Conservation (phyloP, 768 basidiomycete genomes). For the Tricholoma matsutake region DNA sequence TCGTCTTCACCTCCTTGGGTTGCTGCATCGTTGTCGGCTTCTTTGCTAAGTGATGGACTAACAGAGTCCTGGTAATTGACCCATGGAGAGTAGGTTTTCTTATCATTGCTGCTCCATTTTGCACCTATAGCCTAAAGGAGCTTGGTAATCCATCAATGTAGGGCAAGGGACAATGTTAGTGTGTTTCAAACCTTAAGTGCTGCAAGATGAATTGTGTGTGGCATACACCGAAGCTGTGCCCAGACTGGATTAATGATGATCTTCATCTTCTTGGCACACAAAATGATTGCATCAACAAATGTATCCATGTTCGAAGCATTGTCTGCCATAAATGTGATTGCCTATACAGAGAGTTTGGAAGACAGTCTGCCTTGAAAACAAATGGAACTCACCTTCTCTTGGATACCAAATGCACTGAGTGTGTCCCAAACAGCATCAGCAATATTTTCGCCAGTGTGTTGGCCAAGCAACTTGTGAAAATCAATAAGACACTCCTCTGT, state of each 20-base stretch:
- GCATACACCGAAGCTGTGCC: too few species aligned
- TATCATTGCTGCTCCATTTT: not conserved
- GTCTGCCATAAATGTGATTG: not conserved
- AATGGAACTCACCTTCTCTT: conserved; percentile 8
- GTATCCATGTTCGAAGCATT: conserved; percentile 9
- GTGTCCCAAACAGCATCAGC: conserved; percentile 19
- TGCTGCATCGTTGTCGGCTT: not conserved
- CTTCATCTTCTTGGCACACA: too few species aligned
- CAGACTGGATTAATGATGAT: too few species aligned
- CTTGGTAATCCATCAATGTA: not conserved
- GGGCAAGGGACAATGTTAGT: too few species aligned
- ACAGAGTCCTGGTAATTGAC: not conserved
- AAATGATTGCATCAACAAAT: conserved; percentile 1
- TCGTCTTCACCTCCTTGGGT: not conserved
- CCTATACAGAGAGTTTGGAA: not conserved
- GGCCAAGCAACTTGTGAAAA: conserved; percentile 24
- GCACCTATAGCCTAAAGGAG: conserved; percentile 1
- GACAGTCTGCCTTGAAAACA: conserved; percentile 9
- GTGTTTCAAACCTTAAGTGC: too few species aligned
- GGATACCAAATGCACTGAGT: too few species aligned
- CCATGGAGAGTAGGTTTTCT: not conserved
- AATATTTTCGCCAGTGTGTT: conserved; percentile 26
- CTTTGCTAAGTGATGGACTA: not conserved
- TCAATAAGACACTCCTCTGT: conserved; percentile 25
- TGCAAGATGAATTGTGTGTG: too few species aligned